Percentiles rank a stretch among this genome's conserved stretches.
phyloP scores from a whole-genome alignment of 1,284 basidiomycete species.

The Vanrija humicola region DNA sequence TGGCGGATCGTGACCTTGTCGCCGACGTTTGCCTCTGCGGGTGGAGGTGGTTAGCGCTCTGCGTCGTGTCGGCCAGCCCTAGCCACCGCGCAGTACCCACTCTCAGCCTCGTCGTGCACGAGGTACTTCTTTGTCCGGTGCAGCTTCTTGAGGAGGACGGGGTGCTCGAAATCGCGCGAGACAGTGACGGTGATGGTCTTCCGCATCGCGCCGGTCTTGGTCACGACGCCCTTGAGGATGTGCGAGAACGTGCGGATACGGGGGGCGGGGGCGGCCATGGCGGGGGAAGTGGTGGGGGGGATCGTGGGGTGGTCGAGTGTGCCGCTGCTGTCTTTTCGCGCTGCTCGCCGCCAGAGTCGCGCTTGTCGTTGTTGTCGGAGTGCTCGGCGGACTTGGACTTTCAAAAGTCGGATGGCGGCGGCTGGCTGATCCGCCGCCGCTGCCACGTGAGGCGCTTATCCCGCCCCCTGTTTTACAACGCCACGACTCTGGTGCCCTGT shows the following conservation, averaged over 20 bases:
- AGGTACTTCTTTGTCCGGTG: conserved; percentile 38
- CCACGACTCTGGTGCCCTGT: no score
- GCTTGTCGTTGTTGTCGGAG: no score
- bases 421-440: no score
- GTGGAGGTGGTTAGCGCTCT: neutral
- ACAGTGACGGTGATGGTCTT: conserved; percentile 44
- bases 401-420: no score
- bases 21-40: conserved; percentile 29
- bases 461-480: no score
- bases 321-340: no score
- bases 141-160: conserved; percentile 26
- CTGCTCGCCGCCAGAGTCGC: no score
- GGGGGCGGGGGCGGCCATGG: conserved; percentile 18
- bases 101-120: conserved; percentile 38
- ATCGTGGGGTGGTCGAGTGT: neutral
- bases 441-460: no score
- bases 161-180: conserved; percentile 26
- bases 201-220: conserved; percentile 38
- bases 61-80: neutral
- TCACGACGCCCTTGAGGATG: conserved; percentile 33
- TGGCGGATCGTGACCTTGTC: conserved; percentile 40
- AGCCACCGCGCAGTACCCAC: conserved; percentile 18
- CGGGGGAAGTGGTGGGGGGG: conserved; percentile 7
- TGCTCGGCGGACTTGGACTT: no score
- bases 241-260: neutral